phyloP scores from a whole-genome alignment of 2,329 filamentous ascomycete genomes.

The Bipolaris bicolor region DNA sequence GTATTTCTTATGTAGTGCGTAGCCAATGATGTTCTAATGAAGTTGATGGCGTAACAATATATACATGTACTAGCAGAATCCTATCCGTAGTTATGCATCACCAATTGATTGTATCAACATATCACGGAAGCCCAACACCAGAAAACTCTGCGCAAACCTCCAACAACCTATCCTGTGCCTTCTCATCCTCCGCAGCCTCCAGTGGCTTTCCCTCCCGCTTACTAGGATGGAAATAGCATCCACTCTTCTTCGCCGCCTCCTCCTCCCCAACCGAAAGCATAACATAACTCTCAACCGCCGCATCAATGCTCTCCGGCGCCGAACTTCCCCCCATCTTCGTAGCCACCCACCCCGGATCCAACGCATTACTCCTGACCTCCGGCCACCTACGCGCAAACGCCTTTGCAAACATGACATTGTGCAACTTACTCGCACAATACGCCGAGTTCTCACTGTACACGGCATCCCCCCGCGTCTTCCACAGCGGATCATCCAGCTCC shows the following conservation, averaged over 20 bases:
- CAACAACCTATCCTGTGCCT: slow-evolving; percentile 55
- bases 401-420: slow-evolving; percentile 62
- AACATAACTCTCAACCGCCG: slow-evolving; percentile 57
- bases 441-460: slow-evolving; percentile 47
- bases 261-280: slow-evolving; percentile 55
- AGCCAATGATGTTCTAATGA: no score
- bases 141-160: slow-evolving; percentile 47
- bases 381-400: slow-evolving; percentile 58
- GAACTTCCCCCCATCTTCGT: slow-evolving; percentile 61
- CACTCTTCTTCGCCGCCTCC: slow-evolving; percentile 36
- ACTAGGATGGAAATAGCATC: slow-evolving; percentile 50
- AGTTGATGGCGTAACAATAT: not conserved
- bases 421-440: slow-evolving; percentile 63
- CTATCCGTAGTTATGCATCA: not conserved
- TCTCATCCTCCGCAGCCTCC: slow-evolving; percentile 44
- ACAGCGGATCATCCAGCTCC: slow-evolving; percentile 49
- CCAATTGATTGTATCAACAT: no score
- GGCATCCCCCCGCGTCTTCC: slow-evolving; percentile 45
- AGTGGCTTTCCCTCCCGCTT: slow-evolving; percentile 36
- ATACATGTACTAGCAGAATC: not conserved
- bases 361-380: slow-evolving; percentile 54
- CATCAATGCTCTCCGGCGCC: slow-evolving; percentile 57
- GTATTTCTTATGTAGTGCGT: not conserved
- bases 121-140: slow-evolving; percentile 30
- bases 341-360: slow-evolving; percentile 62